These are phyloP conservation scores for Aspergillus viridinutans DNA, from an alignment of 2,329 filamentous ascomycete genomes.

Conservation along the genomic window DNA sequence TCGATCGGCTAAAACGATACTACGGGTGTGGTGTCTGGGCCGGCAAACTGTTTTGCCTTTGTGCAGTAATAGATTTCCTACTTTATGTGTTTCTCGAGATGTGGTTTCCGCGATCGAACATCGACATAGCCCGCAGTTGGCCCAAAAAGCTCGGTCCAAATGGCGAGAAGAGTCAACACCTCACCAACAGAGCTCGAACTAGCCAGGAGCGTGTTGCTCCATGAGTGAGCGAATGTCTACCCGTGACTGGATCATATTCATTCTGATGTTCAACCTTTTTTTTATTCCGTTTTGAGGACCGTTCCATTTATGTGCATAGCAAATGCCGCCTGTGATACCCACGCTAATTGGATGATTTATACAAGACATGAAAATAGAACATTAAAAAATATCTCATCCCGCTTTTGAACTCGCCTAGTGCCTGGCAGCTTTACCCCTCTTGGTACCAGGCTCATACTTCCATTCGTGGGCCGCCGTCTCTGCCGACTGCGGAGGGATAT, in stretches of 20 bases:
- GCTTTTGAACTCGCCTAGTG: not conserved
- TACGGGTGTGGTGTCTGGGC: conserved; percentile 99
- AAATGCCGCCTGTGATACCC: conserved; percentile 3
- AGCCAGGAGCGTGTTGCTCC: not conserved
- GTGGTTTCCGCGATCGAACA: conserved; percentile 75
- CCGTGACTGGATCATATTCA: conserved; percentile 1
- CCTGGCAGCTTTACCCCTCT: conserved; percentile 13
- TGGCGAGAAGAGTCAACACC: conserved; percentile 4
- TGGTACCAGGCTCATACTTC: conserved; percentile 25
- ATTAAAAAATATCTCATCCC: not conserved
- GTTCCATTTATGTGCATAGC: conserved; percentile 1
- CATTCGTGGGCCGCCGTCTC: conserved; percentile 23
- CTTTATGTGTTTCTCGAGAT: conserved; percentile 85
- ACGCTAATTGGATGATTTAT: conserved; percentile 4
- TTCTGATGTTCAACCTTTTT: not conserved
- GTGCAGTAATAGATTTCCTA: conserved; percentile 89
- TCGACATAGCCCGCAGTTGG: conserved; percentile 90
- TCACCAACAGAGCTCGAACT: not conserved
- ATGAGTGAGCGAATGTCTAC: conserved; percentile 2
- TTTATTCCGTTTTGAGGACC: not conserved
- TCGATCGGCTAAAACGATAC: conserved; percentile 91
- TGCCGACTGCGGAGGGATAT: conserved; percentile 28
- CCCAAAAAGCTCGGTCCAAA: conserved; percentile 61
- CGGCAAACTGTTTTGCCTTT: conserved; percentile 93
- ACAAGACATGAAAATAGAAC: not conserved